Evolutionary conservation across 2,329 filamentous ascomycete species (phyloP).

Genomic region (Phialocephala sp.): DNA sequence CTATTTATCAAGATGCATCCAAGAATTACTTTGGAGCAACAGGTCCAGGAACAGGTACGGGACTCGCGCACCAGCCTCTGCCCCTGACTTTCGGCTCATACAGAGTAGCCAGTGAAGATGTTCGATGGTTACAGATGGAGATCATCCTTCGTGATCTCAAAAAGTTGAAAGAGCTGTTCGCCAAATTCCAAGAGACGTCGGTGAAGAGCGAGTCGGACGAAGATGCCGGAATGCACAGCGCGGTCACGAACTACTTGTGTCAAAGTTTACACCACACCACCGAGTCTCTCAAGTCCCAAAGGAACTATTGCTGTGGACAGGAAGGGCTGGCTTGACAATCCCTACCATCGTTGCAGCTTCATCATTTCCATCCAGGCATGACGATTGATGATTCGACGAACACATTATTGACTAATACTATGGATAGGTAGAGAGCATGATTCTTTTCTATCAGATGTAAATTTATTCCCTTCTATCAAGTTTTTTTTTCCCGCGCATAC

Average conservation of each 20-base stretch:
- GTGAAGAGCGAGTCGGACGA: slow-evolving; percentile 26
- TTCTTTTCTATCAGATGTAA: background rate
- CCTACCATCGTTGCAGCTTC: background rate
- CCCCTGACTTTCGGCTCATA: slow-evolving; percentile 53
- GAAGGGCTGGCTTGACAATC: slow-evolving; percentile 6
- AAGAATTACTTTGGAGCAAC: slow-evolving; percentile 47
- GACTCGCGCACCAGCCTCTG: slow-evolving; percentile 30
- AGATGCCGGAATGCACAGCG: slow-evolving; percentile 49
- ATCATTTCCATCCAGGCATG: background rate
- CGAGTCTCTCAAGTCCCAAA: slow-evolving; percentile 37
- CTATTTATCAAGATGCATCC: slow-evolving; percentile 52
- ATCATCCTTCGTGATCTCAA: slow-evolving; percentile 54
- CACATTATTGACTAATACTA: background rate
- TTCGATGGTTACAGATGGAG: slow-evolving; percentile 54
- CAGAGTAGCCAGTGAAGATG: slow-evolving; percentile 53
- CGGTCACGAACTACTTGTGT: slow-evolving; percentile 53
- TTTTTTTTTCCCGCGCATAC: background rate
- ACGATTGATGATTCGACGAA: background rate
- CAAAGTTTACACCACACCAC: slow-evolving; percentile 51
- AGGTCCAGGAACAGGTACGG: slow-evolving; percentile 10
- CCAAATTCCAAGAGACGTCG: slow-evolving; percentile 51
- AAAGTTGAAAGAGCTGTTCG: slow-evolving; percentile 54
- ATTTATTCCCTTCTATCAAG: background rate
- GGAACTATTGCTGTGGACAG: slow-evolving; percentile 8
- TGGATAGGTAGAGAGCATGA: background rate